phyloP scores from a whole-genome alignment of 768 basidiomycete genomes.

The Leucosporidium creatinivorum region DNA sequence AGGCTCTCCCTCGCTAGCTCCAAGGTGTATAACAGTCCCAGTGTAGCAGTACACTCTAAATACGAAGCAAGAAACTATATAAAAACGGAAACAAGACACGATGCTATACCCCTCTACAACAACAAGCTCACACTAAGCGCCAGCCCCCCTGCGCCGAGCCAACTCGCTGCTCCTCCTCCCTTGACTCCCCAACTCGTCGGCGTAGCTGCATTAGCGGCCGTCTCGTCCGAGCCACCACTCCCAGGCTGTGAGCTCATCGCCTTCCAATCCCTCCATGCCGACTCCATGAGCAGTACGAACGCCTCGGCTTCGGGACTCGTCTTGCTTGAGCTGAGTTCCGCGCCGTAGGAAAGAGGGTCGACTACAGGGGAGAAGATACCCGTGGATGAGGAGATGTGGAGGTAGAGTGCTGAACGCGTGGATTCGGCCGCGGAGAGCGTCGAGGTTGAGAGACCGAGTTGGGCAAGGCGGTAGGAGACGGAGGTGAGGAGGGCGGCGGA shows the following conservation, averaged over 20 bases:
- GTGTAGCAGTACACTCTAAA: too few species aligned
- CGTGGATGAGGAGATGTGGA: not conserved
- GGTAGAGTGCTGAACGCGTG: conserved; percentile 41
- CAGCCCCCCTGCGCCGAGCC: too few species aligned
- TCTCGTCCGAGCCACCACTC: too few species aligned
- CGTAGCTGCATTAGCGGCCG: too few species aligned
- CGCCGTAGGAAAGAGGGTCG: conserved; percentile 15
- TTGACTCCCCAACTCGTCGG: too few species aligned
- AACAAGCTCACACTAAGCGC: too few species aligned
- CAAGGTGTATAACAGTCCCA: too few species aligned
- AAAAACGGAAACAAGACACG: too few species aligned
- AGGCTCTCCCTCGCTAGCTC: too few species aligned
- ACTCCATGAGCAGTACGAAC: conserved; percentile 66
- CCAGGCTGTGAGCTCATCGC: not conserved
- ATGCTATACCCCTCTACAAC: too few species aligned
- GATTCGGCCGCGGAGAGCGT: conserved; percentile 22
- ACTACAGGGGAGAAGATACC: conserved; percentile 23
- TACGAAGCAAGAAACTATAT: too few species aligned
- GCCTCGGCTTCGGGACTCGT: conserved; percentile 69
- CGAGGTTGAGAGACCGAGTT: conserved; percentile 38
- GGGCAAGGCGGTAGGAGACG: conserved; percentile 66
- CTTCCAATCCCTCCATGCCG: conserved; percentile 64
- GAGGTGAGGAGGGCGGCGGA: conserved; percentile 65
- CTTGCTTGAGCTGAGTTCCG: conserved; percentile 50
- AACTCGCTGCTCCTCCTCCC: too few species aligned